Evolutionary conservation across 2,329 filamentous ascomycete genomes (phyloP), one percentile per base, ranked within the genome.

Genomic region (Xylariaceae sp.): DNA sequence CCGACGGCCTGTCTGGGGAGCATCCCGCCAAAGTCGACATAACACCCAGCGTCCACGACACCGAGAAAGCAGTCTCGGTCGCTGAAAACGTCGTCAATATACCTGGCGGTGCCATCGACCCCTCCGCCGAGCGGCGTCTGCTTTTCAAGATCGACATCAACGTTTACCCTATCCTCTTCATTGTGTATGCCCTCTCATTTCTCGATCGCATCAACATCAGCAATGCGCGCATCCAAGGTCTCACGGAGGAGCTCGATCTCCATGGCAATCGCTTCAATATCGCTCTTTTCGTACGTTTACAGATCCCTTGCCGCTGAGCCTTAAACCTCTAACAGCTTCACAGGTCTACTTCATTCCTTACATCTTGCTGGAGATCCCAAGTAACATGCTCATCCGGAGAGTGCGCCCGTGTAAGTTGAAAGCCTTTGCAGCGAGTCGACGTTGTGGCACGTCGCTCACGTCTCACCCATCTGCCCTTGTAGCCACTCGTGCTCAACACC

Each of bases 201-300:
- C 60, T 76, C 17, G 73, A 76, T 43, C 69, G 74, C 33, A 73
- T 69, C 69, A 76, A 77, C 56, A 76, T 77, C 50, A 72, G 73
- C 64, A 78, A 79, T 63, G 74, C 75, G 9, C 65, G 68, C 45
- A 75, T 78, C 49, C 67, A 74, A 56, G 71, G 75, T 38, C 65
- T 80, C 55, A 61, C 66, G 0, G 59, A 66, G 22, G 75, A 78
- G 13, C 66, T 79, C 1, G 60, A 71, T 9, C 66, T 78, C 18
- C 59, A 64, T 1, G 73, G 71, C 5, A 71, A 70, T 47, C 67
- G 71, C 19, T 78, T 72, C 61, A 77, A 77, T 54, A 63, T 75
- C 49, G 71, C 70, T 6, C 67, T 76, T 3, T 72, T 69, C 18
- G 63, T 70, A 54, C 51, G 66, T 58, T 13, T 45, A 3, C 9